Base-by-base conservation (phyloP, 441 rosid genomes). In the Biscutella laevigata region DNA sequence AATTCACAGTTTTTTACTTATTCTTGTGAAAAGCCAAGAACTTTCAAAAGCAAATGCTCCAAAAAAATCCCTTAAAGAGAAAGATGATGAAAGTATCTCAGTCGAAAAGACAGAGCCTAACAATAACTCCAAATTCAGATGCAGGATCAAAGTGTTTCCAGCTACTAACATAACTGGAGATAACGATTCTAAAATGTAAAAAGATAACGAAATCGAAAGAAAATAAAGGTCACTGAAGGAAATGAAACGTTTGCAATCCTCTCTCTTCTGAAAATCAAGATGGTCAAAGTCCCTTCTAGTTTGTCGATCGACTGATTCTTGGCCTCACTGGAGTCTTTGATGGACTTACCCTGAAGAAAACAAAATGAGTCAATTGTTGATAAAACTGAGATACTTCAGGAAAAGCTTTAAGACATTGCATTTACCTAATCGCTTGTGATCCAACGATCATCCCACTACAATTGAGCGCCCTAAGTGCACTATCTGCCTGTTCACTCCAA, bases 251-350 rank as follows among this genome's bases (percentile, higher is more conserved):
- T 29, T 69, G 63, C 51, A 69, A 28, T 65, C 66, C 64, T 61
- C 61, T 38, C 58, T 45, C 59, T 69, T 72, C 77, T 59, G 65
- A 35, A 44, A 48, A 29, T 7, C 50, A 47, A 37, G 53, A 62
- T 74, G 76, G 71, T 68, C 40, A 28, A 16, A 29, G 22, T 40
- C 37, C 32, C n/a, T 33, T 45, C 61, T 52, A 66, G 57, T 45
- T 46, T 53, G 66, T 32, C 4, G 66, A 22, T 62, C 69, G 72
- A 56, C 78, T 60, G 65, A 75, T 71, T 43, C 75, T 81, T 1
- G 92, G 84, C 76, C 86, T 74, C 56, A 79, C 86, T 1, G 84
- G 86, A 53, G 88, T 84, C 78, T 81, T 81, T 43, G 86, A 81
- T 2, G 86, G 86, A 48, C 86, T 77, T 52, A 84, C 83, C 81